A percentile compares a stretch with the other conserved stretches of the same genome.
These are phyloP conservation scores for Casuarina cunninghamiana DNA, from an alignment of 306 rosid species.

Conservation along the genomic window DNA sequence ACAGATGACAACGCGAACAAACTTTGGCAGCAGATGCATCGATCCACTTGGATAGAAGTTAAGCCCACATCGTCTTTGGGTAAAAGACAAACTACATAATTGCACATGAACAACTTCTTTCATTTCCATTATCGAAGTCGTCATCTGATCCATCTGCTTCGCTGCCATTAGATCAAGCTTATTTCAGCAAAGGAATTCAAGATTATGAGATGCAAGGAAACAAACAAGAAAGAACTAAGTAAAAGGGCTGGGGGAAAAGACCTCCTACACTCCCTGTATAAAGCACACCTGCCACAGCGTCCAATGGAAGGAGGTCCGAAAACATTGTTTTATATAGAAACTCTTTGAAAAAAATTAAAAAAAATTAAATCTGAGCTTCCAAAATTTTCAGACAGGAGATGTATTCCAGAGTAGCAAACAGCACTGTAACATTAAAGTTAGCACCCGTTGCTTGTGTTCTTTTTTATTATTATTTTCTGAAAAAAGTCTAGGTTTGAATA, in stretches of 20 bases:
- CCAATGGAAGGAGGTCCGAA: neutral
- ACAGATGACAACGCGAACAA: constrained; percentile 30
- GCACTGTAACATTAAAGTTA: neutral
- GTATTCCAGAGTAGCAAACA: no score
- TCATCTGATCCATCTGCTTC: constrained; percentile 83
- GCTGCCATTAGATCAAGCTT: constrained; percentile 56
- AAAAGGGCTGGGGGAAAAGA: neutral
- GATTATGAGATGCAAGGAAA: neutral
- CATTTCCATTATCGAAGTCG: constrained; percentile 71
- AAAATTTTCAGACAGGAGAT: neutral
- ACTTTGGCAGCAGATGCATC: constrained; percentile 37
- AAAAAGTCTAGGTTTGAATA: neutral
- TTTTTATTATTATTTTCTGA: neutral
- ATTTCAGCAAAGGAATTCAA: constrained; percentile 34
- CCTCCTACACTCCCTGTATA: neutral
- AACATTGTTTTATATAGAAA: no score
- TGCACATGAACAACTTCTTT: constrained; percentile 74
- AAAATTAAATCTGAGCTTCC: neutral
- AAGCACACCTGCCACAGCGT: neutral
- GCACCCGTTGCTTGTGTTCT: neutral
- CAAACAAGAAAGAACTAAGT: neutral
- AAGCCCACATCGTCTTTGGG: constrained; percentile 36
- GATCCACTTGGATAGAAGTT: constrained; percentile 13
- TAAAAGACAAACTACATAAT: constrained; percentile 65
- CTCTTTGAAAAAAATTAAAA: no score